Conservation (phyloP, 2,329 filamentous ascomycete species). For the Plenodomus biglobosus region DNA sequence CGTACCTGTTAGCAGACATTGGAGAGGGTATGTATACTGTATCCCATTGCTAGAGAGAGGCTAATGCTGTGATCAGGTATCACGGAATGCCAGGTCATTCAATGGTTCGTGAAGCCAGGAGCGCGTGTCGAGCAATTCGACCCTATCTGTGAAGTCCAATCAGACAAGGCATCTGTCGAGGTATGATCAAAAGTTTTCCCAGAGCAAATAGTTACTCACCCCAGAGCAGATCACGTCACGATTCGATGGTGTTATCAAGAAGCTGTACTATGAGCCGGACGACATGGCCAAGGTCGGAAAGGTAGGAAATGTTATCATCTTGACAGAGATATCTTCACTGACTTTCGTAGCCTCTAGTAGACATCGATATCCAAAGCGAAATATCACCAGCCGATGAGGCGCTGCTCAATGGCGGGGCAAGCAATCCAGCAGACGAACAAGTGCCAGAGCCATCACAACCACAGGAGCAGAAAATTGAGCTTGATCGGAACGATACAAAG, state of each 20-base stretch:
- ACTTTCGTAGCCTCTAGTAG: conserved; percentile 70
- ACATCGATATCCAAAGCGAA: conserved; percentile 87
- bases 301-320: conserved; percentile 37
- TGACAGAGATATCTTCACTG: conserved; percentile 10
- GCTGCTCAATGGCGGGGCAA: conserved; percentile 40
- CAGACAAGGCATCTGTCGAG: conserved; percentile 81
- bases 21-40: conserved; percentile 68
- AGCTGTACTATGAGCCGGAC: conserved; percentile 90
- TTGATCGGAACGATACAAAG: conserved; percentile 40
- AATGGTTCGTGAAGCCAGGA: conserved; percentile 98
- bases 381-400: conserved; percentile 63
- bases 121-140: conserved; percentile 97
- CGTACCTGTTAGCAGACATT: conserved; percentile 81
- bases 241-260: conserved; percentile 94
- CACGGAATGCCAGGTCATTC: conserved; percentile 97
- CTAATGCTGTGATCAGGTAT: conserved; percentile 64
- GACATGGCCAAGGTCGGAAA: conserved; percentile 94
- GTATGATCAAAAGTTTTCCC: conserved; percentile 34
- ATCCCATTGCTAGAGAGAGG: neutral
- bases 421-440: conserved; percentile 28
- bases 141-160: conserved; percentile 96
- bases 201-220: conserved; percentile 7
- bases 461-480: conserved; percentile 31
- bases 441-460: conserved; percentile 13
- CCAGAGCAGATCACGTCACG: conserved; percentile 81